These are phyloP conservation scores for Lagerstroemia speciosa DNA, from an alignment of 345 rosid genomes.

Conservation along the genomic window DNA sequence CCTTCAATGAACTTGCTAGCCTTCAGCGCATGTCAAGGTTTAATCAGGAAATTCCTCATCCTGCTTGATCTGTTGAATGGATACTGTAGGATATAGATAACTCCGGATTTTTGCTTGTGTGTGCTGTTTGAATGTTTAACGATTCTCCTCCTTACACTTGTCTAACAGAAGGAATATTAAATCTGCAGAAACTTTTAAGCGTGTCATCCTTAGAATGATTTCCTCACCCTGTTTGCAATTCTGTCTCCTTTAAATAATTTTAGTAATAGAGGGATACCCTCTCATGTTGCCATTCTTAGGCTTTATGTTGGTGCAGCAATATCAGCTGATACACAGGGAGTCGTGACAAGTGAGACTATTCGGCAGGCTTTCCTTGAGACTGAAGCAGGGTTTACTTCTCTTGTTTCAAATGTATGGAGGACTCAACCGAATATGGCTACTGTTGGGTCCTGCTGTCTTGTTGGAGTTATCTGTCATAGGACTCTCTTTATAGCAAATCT, in stretches of 20 bases:
- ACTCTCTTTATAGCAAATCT: constrained; percentile 81
- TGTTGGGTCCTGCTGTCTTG: constrained; percentile 77
- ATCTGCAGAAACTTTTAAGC: background rate
- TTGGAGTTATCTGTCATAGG: constrained; percentile 66
- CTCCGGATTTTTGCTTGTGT: background rate
- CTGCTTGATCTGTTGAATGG: background rate
- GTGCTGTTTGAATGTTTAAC: background rate
- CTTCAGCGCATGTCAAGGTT: background rate
- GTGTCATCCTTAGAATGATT: constrained; percentile 1
- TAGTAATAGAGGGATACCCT: constrained; percentile 10
- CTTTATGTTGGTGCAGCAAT: constrained; percentile 80
- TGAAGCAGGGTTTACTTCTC: constrained; percentile 69
- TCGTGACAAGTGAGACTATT: constrained; percentile 62
- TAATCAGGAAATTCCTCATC: background rate
- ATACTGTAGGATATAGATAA: background rate
- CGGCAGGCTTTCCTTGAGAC: constrained; percentile 63
- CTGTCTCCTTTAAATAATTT: background rate
- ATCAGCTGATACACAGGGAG: constrained; percentile 56
- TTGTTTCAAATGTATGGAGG: constrained; percentile 62
- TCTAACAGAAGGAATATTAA: background rate
- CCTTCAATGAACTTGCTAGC: background rate
- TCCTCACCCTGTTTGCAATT: background rate
- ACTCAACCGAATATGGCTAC: constrained; percentile 58
- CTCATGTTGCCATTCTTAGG: constrained; percentile 37
- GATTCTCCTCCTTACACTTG: background rate